Conservation (phyloP, 2,329 filamentous ascomycete species). For the Ophiostoma pallidulum region DNA sequence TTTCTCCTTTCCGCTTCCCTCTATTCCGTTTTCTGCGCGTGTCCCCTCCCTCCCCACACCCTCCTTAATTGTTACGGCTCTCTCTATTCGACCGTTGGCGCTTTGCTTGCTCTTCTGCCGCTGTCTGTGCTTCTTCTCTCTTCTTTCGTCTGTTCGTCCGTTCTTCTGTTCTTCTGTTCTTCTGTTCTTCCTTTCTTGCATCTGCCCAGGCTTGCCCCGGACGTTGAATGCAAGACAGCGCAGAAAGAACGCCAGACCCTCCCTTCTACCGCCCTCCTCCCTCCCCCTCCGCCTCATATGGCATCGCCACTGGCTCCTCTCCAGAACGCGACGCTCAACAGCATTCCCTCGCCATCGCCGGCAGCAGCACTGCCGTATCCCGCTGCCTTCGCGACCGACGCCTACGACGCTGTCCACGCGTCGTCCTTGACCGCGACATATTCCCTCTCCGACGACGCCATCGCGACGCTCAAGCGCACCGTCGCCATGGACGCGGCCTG, state of each 20-base stretch:
- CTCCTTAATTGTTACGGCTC: neutral
- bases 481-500: slow-evolving; percentile 14
- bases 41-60: neutral
- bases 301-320: slow-evolving; percentile 33
- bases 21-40: slow-evolving; percentile 4
- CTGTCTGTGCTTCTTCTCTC: neutral
- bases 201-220: too few relatives aligned
- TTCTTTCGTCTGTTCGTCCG: too few relatives aligned
- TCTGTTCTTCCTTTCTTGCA: too few relatives aligned
- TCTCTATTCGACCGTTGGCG: neutral
- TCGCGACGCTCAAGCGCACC: slow-evolving; percentile 6
- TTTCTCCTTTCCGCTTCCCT: neutral
- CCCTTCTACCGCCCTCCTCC: neutral
- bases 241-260: neutral
- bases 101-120: neutral
- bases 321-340: slow-evolving; percentile 30
- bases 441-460: neutral
- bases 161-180: too few relatives aligned
- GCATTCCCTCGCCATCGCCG: slow-evolving; percentile 24
- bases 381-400: slow-evolving; percentile 19
- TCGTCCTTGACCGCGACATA: slow-evolving; percentile 15
- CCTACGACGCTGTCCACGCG: slow-evolving; percentile 24
- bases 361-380: slow-evolving; percentile 20
- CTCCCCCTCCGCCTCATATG: slow-evolving; percentile 20
- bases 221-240: too few relatives aligned